Conservation (phyloP, 2,329 filamentous ascomycete genomes). For the Exophiala dermatitidis region DNA sequence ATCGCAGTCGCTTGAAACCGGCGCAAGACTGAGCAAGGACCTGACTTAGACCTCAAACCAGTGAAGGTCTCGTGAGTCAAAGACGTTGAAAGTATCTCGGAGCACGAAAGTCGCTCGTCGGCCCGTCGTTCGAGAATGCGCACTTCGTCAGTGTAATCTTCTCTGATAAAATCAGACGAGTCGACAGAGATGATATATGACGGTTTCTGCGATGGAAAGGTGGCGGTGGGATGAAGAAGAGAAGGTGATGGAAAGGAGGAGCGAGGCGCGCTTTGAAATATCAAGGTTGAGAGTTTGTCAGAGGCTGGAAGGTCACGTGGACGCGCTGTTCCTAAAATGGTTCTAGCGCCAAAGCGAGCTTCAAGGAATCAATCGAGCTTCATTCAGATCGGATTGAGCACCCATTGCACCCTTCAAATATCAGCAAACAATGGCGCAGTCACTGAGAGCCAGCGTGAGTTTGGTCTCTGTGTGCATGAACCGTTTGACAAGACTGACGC, state of each 20-base stretch:
- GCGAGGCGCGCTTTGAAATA: constrained; percentile 4
- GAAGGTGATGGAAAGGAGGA: constrained; percentile 2
- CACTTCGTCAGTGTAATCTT: constrained; percentile 23
- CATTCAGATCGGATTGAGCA: neutral
- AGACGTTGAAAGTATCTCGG: constrained; percentile 28
- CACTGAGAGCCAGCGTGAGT: constrained; percentile 55
- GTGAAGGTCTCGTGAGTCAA: constrained; percentile 53
- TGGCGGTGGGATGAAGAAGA: constrained; percentile 12
- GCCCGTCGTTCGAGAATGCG: constrained; percentile 31
- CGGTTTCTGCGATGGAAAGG: constrained; percentile 15
- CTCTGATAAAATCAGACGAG: neutral
- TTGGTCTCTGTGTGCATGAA: neutral
- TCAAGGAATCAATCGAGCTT: constrained; percentile 3
- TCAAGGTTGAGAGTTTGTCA: neutral
- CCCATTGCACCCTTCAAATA: constrained; percentile 5
- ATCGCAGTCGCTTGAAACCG: constrained; percentile 17
- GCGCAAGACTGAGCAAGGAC: constrained; percentile 29
- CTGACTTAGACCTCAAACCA: constrained; percentile 42
- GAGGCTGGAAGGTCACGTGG: constrained; percentile 5
- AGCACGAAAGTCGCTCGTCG: constrained; percentile 36
- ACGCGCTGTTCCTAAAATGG: neutral
- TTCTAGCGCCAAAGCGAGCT: neutral
- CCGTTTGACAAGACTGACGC: constrained; percentile 24
- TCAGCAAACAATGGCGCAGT: constrained; percentile 45
- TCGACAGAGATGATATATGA: constrained; percentile 13